phyloP scores from a whole-genome alignment of 1,284 basidiomycete genomes.

The Anthracocystis panici-leucophaei region DNA sequence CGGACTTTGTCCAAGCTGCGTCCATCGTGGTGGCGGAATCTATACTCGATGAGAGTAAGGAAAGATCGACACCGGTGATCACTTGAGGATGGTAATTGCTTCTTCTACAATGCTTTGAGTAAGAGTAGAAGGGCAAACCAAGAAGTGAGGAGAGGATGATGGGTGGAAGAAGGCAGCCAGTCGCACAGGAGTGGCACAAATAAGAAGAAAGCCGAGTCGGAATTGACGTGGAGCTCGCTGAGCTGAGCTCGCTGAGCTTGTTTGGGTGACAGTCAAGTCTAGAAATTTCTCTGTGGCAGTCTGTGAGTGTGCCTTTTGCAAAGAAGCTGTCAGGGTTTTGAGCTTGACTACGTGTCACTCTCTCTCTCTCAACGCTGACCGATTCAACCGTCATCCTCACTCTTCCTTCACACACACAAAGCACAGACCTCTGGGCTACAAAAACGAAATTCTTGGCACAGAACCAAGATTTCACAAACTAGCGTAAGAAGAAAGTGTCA shows the following conservation, averaged over 20 bases:
- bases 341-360: slow-evolving; percentile 1
- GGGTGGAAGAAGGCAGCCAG: not conserved
- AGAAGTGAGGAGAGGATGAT: slow-evolving; percentile 1
- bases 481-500: no score
- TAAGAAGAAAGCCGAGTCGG: not conserved
- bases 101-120: not conserved
- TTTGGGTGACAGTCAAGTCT: not conserved
- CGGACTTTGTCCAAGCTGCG: slow-evolving; percentile 63
- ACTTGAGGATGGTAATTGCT: not conserved
- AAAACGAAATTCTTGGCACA: not conserved
- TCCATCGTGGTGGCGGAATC: slow-evolving; percentile 49
- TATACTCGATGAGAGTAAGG: not conserved
- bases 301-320: no score
- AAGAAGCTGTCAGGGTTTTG: no score
- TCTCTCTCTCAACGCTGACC: not conserved
- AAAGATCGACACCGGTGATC: not conserved
- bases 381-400: not conserved
- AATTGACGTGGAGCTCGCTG: not conserved
- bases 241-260: not conserved
- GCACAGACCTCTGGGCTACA: no score
- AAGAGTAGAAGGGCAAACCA: not conserved
- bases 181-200: not conserved
- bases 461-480: not conserved
- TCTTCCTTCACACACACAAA: no score
- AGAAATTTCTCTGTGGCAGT: not conserved